Base-by-base conservation (phyloP, 2,329 filamentous ascomycete species). In the Gliomastix tumulicola region DNA sequence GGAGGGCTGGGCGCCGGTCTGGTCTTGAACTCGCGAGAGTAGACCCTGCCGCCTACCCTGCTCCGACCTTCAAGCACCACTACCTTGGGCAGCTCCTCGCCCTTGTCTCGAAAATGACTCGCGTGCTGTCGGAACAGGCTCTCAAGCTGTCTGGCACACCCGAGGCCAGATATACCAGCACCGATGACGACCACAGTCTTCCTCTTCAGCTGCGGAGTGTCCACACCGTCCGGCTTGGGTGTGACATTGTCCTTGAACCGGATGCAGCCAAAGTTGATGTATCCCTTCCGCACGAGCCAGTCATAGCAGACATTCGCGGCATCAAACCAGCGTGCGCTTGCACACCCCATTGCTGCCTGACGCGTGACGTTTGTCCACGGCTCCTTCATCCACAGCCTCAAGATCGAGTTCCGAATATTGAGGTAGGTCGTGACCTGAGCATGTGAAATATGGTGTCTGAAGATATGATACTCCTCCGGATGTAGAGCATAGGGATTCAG, bases 241-340 rank as follows among this genome's bases (percentile, higher is more conserved):
- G 25, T n/a, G n/a, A n/a, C n/a, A n/a, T n/a, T n/a, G 25, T 15
- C 22, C 15, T 22, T 27, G 33, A 88, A 65, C 51, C 88, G 78
- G 4, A 92, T 74, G 56, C 92, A 97, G 13, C 94, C 92, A 56
- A 88, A 96, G 58, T 98, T 98, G 65, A 98, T 94, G 57, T 94
- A 95, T 16, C 92, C 92, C 45, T 84, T 79, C 41, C 90, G 82
- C 38, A 89, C 71, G 15, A 98, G 75, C 90, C 90, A 98, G 57
- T 94, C 81, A 54, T 92, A 94, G 45, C 88, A 92, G 38, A 96
- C 74, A 45, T 80, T 86, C 9, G 92, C 89, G 32, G 90, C 76
- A 41, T 88, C 83, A 58, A 95, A 95, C 80, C 88, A 97, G 37
- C 88, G 79, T 37, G 74, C 71, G 50, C 95, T 88, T 35, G 88